Evolutionary conservation across 2,329 filamentous ascomycete genomes (phyloP), one percentile per base, ranked within the genome.

Genomic region (Tolypocladium endophyticum): DNA sequence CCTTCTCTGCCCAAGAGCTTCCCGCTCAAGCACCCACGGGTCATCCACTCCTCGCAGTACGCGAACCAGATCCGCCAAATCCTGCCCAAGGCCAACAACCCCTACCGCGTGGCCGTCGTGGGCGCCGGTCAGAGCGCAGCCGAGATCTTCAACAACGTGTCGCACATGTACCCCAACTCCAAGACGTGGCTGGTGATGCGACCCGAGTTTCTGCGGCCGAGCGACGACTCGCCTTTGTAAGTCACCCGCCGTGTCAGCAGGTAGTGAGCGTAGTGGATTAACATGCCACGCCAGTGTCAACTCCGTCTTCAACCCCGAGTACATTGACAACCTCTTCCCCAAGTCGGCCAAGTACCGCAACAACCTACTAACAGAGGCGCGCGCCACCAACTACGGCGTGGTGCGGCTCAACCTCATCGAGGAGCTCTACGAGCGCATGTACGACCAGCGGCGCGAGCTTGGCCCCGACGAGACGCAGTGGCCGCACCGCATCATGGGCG

Each of bases 221-320:
- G 91, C 70, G 93, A 99, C 70, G 94, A 97, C 73, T 96, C 91
- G 58, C 94, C 93, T 23, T 97, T 97, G 89, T 92, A 79, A 78
- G 88, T 81, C 39, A 25, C 41, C 45, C 53, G 55, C 7, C 39
- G 38, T 57, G 3, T 36, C 35, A 41, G 20, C 16, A 6, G 12
- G 25, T 1, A 4, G 12, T 30, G 25, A 20, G 47, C 2, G 47
- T 4, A 5, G 8, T 4, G 6, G 4, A 28, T 3, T 30, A 35
- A 30, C 47, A 30, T 7, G 30, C n/a, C 16, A n/a, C 43, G 9
- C 6, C 53, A 92, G 89, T 68, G 92, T 97, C 67, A 97, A 97
- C 73, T 92, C 94, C 69, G 90, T 97, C 70, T 97, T 97, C 79
- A 92, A 97, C 76, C 93, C 93, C 1, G 86, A 88, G 39, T 88